phyloP scores from a whole-genome alignment of 1,284 basidiomycete species.

The Rhodotorula sp. region DNA sequence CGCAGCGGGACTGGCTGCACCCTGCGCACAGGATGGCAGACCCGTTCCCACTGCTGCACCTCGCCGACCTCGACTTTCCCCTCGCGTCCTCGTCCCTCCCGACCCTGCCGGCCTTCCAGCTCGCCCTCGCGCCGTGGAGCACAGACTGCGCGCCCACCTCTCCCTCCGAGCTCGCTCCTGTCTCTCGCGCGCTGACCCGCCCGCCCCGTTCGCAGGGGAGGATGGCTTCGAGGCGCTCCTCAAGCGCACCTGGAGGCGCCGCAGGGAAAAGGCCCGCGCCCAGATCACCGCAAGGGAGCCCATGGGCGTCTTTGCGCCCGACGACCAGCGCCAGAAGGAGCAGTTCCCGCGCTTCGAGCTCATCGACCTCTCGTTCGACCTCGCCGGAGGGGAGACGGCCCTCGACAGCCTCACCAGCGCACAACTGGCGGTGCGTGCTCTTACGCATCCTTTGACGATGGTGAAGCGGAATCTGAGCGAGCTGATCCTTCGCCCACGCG shows the following conservation, averaged over 20 bases:
- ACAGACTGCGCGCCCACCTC: not conserved
- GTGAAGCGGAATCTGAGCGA: accelerated
- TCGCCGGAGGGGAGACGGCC: not conserved
- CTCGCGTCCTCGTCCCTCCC: not conserved
- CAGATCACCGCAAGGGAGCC: slow-evolving; percentile 13
- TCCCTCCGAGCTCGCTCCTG: not conserved
- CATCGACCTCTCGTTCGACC: slow-evolving; percentile 18
- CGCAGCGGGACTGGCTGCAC: no score
- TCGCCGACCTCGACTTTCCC: slow-evolving; percentile 23
- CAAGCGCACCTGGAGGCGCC: slow-evolving; percentile 17
- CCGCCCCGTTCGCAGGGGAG: slow-evolving; percentile 4
- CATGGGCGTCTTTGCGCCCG: slow-evolving; percentile 1
- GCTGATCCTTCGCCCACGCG: not conserved
- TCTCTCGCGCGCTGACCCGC: not conserved
- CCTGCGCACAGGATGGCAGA: not conserved
- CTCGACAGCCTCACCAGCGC: slow-evolving; percentile 21
- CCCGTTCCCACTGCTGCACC: slow-evolving; percentile 34
- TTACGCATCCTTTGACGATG: not conserved
- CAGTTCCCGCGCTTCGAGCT: slow-evolving; percentile 21
- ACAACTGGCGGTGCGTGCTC: slow-evolving; percentile 19
- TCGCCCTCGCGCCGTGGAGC: slow-evolving; percentile 24
- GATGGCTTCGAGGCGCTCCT: not conserved
- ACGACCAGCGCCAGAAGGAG: not conserved
- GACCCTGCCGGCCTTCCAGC: slow-evolving; percentile 9
- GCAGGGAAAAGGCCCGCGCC: slow-evolving; percentile 9